A percentile compares a stretch with the other conserved stretches of the same genome.
Evolutionary conservation across 2,329 filamentous ascomycete genomes (phyloP).

Genomic region (Colletotrichum sp.): DNA sequence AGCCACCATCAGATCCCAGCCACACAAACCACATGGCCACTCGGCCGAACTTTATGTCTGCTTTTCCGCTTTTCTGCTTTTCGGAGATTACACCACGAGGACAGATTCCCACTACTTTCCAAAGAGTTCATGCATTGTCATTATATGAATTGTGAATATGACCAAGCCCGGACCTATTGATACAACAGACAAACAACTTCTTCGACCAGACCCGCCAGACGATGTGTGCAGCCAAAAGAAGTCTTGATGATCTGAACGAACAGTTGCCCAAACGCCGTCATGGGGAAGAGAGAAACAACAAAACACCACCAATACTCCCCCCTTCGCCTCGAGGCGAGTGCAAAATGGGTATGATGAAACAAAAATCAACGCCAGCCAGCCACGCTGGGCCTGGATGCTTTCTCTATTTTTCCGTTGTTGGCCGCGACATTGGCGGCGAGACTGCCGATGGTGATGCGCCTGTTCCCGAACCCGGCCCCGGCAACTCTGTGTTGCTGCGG

Average conservation of each 20-base stretch:
- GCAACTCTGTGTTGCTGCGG: slow-evolving; percentile 25
- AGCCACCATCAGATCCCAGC: not conserved
- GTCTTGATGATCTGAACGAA: not conserved
- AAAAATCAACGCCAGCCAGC: slow-evolving; percentile 47
- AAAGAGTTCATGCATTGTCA: not conserved
- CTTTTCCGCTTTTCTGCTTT: not conserved
- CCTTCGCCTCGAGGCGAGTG: not conserved
- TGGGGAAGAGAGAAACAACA: not conserved
- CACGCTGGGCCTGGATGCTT: slow-evolving; percentile 16
- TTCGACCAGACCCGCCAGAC: slow-evolving; percentile 8
- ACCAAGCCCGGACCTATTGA: not conserved
- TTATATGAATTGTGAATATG: slow-evolving; percentile 15
- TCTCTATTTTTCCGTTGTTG: slow-evolving; percentile 17
- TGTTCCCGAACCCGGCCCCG: slow-evolving; percentile 17
- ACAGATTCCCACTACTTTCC: not conserved
- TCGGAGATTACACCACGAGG: not conserved
- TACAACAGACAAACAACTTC: slow-evolving; percentile 5
- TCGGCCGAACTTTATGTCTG: not conserved
- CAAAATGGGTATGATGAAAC: slow-evolving; percentile 14
- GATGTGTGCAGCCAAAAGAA: slow-evolving; percentile 2
- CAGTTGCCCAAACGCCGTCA: slow-evolving; percentile 11
- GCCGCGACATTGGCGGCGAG: not conserved
- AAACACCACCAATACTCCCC: not conserved
- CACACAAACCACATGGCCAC: not conserved
- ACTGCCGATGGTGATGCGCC: slow-evolving; percentile 23